phyloP scores from a whole-genome alignment of 208 protist genomes.

The Balamuthia mandrillaris region DNA sequence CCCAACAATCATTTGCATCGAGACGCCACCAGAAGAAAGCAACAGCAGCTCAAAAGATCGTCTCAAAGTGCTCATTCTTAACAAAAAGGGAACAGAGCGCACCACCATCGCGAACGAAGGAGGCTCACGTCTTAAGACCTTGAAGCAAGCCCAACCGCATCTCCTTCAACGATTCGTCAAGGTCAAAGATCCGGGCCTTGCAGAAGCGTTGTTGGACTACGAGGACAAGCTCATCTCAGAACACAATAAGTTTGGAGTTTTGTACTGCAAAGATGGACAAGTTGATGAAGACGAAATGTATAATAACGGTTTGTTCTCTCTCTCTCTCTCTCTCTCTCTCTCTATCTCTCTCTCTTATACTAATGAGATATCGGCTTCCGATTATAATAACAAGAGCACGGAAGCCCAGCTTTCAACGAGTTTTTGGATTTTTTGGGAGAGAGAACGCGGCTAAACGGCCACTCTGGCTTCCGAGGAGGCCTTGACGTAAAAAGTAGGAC shows the following conservation, averaged over 20 bases:
- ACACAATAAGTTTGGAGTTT: constrained; percentile 30
- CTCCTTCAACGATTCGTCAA: background rate
- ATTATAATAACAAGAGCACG: background rate
- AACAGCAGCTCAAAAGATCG: background rate
- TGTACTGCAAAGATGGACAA: background rate
- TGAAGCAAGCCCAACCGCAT: background rate
- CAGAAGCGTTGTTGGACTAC: background rate
- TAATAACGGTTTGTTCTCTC: constrained; percentile 12
- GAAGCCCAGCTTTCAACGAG: constrained; percentile 23
- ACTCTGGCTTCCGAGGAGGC: constrained; percentile 25
- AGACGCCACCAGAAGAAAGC: background rate
- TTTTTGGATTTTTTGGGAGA: constrained; percentile 31
- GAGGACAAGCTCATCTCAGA: background rate
- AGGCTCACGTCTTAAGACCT: background rate
- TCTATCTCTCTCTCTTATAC: background rate
- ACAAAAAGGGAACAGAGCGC: constrained; percentile 1
- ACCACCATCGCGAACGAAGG: constrained; percentile 2
- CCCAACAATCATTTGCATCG: background rate
- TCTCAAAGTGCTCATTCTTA: constrained; percentile 28
- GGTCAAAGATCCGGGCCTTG: background rate
- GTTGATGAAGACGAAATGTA: constrained; percentile 28
- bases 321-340: background rate
- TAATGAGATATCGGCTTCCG: background rate
- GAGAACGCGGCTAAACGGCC: background rate
- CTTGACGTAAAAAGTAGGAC: constrained; percentile 35